Conservation (phyloP, 2,329 filamentous ascomycete genomes). For the Falciphora oryzae region DNA sequence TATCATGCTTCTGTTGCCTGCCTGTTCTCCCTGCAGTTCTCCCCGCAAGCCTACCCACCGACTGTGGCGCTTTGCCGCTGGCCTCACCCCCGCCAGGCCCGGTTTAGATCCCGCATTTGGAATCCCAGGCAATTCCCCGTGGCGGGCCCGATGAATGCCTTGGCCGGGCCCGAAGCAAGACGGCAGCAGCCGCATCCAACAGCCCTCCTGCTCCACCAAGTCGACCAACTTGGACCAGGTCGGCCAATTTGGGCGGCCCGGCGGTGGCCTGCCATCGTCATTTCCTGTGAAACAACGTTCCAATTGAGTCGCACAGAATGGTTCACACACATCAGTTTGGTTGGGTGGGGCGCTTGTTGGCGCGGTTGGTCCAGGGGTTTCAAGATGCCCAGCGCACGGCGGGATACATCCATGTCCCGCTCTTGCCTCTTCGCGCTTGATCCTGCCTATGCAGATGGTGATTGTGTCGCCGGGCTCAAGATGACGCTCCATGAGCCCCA, state of each 20-base stretch:
- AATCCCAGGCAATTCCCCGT: neutral
- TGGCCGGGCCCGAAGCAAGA: neutral
- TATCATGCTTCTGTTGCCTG: neutral
- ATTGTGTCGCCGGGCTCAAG: neutral
- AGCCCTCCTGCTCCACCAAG: neutral
- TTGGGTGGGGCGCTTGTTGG: neutral
- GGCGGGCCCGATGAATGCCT: neutral
- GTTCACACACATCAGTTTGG: neutral
- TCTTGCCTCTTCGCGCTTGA: neutral
- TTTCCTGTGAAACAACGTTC: neutral
- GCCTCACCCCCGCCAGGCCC: neutral
- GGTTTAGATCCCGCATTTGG: too few species aligned
- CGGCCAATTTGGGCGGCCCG: neutral
- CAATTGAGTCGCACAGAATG: neutral
- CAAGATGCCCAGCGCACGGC: too few species aligned
- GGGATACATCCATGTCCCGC: neutral
- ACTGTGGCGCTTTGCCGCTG: neutral
- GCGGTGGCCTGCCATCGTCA: neutral
- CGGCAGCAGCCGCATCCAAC: neutral
- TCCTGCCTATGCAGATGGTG: neutral
- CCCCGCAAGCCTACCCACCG: neutral
- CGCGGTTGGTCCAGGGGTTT: neutral
- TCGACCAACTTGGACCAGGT: neutral
- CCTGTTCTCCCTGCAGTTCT: neutral
- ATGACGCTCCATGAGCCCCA: too few species aligned